A percentile compares a stretch with the other conserved stretches of the same genome.
Evolutionary conservation across 2,329 filamentous ascomycete species (phyloP).

Genomic region (Knufia petricola): DNA sequence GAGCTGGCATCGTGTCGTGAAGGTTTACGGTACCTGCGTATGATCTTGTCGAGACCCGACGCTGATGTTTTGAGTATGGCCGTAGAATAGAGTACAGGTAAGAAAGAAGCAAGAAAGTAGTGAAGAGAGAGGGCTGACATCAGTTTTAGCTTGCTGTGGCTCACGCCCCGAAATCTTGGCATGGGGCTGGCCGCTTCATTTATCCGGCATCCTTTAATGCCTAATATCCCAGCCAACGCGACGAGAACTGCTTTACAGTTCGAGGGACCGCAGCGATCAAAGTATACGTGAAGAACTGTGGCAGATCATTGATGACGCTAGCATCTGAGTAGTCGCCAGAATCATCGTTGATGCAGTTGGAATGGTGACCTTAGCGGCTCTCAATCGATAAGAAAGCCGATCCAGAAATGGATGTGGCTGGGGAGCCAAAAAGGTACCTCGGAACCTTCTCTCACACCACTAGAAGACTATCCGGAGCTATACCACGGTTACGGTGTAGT

Average conservation of each 20-base stretch:
- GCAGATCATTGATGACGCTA: not conserved
- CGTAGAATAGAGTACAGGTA: not conserved
- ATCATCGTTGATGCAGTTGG: not conserved
- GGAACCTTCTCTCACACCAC: too few species aligned
- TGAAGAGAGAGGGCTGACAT: not conserved
- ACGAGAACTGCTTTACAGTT: not conserved
- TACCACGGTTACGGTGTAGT: too few species aligned
- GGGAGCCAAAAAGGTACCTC: too few species aligned
- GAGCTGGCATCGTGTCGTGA: constrained; percentile 54
- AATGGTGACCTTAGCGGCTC: not conserved
- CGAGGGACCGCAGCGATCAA: not conserved
- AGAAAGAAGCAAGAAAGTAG: not conserved
- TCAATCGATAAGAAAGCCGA: not conserved
- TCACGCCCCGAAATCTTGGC: not conserved
- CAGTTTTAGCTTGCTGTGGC: not conserved
- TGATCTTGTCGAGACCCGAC: constrained; percentile 4
- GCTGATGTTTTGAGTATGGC: constrained; percentile 1
- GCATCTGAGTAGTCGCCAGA: not conserved
- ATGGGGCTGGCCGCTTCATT: not conserved
- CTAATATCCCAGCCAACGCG: not conserved
- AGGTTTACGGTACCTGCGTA: constrained; percentile 2
- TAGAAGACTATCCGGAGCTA: too few species aligned
- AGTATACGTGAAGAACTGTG: not conserved
- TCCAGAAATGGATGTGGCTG: not conserved
- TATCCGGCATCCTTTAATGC: not conserved